Conservation (phyloP, 495 filamentous ascomycete species). For the Geopyxis carbonaria region DNA sequence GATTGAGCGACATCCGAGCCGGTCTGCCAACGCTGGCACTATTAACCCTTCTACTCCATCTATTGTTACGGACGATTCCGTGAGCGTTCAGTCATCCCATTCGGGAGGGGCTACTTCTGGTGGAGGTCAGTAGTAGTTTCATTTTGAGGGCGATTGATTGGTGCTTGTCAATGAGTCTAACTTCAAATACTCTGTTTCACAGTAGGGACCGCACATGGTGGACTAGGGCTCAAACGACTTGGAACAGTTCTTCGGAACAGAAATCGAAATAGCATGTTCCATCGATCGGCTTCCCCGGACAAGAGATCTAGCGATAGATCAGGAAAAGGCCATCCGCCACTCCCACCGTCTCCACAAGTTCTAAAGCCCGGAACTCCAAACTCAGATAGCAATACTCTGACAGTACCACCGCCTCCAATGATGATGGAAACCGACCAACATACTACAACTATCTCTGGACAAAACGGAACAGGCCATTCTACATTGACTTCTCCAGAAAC, state of each 20-base stretch:
- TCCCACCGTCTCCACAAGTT: slow-evolving; percentile 3
- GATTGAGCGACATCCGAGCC: slow-evolving; percentile 29
- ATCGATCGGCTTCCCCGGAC: slow-evolving; percentile 20
- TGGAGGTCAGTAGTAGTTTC: slow-evolving; percentile 24
- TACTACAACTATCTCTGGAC: too few species aligned
- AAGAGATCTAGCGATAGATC: slow-evolving; percentile 18
- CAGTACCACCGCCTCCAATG: too few species aligned
- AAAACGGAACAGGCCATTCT: too few species aligned
- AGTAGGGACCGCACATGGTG: too few species aligned
- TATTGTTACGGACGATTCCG: slow-evolving; percentile 26
- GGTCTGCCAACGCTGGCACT: slow-evolving; percentile 25
- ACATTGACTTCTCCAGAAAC: too few species aligned
- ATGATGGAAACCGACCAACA: too few species aligned
- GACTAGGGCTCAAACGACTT: slow-evolving; percentile 22
- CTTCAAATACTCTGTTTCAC: too few species aligned
- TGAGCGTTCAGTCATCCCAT: slow-evolving; percentile 26
- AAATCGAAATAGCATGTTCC: slow-evolving; percentile 23
- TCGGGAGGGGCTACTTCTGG: slow-evolving; percentile 26
- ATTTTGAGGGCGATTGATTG: too few species aligned
- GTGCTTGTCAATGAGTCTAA: too few species aligned
- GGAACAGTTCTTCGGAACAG: slow-evolving; percentile 23
- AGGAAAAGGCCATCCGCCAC: slow-evolving; percentile 8
- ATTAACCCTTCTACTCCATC: slow-evolving; percentile 25
- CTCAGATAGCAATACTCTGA: not conserved
- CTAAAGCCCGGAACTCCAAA: too few species aligned